Conservation (phyloP, 345 rosid genomes). For the Eucalyptus cladocalyx region DNA sequence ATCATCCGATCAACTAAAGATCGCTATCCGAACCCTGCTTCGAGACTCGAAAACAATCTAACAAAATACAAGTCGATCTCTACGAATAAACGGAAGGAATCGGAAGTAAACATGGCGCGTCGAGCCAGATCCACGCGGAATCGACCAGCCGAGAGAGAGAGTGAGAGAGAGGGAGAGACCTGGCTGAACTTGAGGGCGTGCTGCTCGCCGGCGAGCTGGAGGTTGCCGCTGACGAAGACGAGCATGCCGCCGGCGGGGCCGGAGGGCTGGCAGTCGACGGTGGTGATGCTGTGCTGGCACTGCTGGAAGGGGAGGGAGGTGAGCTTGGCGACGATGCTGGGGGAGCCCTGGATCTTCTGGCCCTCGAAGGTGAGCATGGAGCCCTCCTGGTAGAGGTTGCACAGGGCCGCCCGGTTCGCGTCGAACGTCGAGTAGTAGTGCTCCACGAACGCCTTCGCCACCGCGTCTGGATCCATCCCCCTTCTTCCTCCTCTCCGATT, state of each 20-base stretch:
- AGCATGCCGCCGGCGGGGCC: constrained; percentile 40
- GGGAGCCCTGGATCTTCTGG: constrained; percentile 80
- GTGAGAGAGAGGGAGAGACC: background rate
- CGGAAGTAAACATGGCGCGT: background rate
- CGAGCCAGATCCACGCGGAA: background rate
- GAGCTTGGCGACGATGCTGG: constrained; percentile 73
- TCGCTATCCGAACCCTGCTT: background rate
- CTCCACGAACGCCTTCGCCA: constrained; percentile 85
- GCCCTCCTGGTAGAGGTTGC: constrained; percentile 66
- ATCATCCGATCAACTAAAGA: background rate
- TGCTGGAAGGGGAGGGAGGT: constrained; percentile 57
- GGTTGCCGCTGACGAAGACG: constrained; percentile 38
- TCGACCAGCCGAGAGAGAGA: background rate
- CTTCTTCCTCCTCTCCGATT: background rate
- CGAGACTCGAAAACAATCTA: background rate
- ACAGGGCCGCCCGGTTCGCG: constrained; percentile 48
- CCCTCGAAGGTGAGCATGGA: constrained; percentile 97
- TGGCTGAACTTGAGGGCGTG: constrained; percentile 46
- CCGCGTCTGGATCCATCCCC: constrained; percentile 73
- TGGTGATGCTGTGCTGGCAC: constrained; percentile 34
- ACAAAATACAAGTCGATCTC: background rate
- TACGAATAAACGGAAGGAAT: background rate
- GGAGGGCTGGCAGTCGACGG: constrained; percentile 42
- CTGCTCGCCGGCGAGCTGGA: constrained; percentile 39
- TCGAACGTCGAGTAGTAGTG: constrained; percentile 93